Base-by-base conservation (phyloP, 176 grass and related monocot species). In the Carex cristatella region DNA sequence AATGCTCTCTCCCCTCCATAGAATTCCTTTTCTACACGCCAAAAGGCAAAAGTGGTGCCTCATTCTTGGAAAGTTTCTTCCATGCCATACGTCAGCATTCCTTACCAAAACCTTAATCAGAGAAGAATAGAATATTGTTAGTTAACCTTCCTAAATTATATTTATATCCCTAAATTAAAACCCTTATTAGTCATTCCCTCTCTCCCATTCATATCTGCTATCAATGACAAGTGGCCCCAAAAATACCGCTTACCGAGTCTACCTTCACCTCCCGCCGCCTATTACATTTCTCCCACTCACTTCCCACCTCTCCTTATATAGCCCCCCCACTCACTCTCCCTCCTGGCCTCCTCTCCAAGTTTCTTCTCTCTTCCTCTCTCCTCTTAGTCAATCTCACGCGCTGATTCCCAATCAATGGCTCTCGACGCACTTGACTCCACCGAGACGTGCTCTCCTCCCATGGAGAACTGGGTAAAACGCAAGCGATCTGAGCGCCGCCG, bases 381-480 rank as follows among this genome's bases (percentile, higher is more conserved):
- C 13, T 83, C 86, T 93, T 86, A 90, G 88, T 89, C 87, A 81
- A 30, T 51, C 85, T 71, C 56, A 84, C 80, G 10, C 64, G 59
- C n/a, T 65, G 10, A 40, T 69, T 65, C 53, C 19, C 10, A 78
- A 37, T 44, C 86, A 69, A 94, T 94, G 88, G 84, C 77, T 61
- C 64, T 88, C 62, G 82, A 89, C 56, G 81, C 84, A 33, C 56
- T 86, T 7, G 69, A 86, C 12, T 53, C 77, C 15, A 65, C 79
- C 18, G 46, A 79, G 84, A 86, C 72, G 61, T 32, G 83, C 7
- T 85, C 81, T 53, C 81, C 79, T 38, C 40, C 83, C 55, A 72
- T 87, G 79, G 90, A 66, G 6, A 55, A 66, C 35, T 86, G 83
- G 48, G 76, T 88, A 38, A 90, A 86, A 86, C 87, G 90, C 66